These are phyloP conservation scores for Protomyces macrosporus DNA, from an alignment of 1,139 yeast genomes.

Conservation along the genomic window DNA sequence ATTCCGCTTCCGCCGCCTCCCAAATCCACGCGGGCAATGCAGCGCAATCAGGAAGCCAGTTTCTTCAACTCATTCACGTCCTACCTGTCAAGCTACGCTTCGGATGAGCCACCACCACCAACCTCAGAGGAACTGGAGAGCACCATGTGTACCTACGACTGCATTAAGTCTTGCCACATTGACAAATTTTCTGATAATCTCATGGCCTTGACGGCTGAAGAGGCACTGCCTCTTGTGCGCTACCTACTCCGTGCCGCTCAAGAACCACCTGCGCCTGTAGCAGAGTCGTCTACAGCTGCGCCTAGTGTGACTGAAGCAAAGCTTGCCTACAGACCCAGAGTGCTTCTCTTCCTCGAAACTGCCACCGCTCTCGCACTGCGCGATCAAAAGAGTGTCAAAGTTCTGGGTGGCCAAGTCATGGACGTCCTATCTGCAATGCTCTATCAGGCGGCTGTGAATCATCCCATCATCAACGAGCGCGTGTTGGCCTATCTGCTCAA, in stretches of 20 bases:
- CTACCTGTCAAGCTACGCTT: conserved; percentile 72
- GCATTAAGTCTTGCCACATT: conserved; percentile 64
- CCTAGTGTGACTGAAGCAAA: not conserved
- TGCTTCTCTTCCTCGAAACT: conserved; percentile 14
- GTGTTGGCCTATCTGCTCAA: conserved; percentile 12
- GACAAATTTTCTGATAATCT: conserved; percentile 48
- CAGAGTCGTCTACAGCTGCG: not conserved
- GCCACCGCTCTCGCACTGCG: conserved; percentile 16
- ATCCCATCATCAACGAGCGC: conserved; percentile 19
- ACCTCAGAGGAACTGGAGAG: conserved; percentile 86
- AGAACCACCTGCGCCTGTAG: not conserved
- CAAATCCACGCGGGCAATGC: conserved; percentile 30
- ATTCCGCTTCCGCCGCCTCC: conserved; percentile 50
- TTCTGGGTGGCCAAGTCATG: conserved; percentile 1
- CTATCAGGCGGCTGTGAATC: not conserved
- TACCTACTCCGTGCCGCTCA: conserved; percentile 1
- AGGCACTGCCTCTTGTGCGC: conserved; percentile 1
- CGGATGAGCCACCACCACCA: conserved; percentile 83
- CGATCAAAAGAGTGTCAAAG: not conserved
- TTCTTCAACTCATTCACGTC: conserved; percentile 85
- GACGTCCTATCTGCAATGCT: not conserved
- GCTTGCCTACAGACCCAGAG: conserved; percentile 6
- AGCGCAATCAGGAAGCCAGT: conserved; percentile 51
- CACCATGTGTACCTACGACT: conserved; percentile 74
- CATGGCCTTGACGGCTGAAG: conserved; percentile 18